Base-by-base conservation (phyloP, 306 rosid genomes). In the Prinsepia uniflora region DNA sequence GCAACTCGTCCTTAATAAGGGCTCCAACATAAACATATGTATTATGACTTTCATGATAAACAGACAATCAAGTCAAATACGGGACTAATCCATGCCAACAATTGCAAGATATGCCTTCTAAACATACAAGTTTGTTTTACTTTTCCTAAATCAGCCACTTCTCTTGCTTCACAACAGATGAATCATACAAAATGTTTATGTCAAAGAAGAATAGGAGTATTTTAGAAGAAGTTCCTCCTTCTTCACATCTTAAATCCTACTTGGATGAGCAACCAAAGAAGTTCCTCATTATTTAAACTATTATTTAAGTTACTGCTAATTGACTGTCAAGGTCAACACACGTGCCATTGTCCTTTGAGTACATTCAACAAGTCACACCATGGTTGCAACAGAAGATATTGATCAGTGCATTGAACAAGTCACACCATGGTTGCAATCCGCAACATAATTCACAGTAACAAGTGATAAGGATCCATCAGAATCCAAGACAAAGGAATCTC, bases 381-480 rank as follows among this genome's bases (percentile, higher is more conserved):
- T n/a, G n/a, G n/a, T n/a, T n/a, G n/a, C n/a, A n/a, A n/a, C n/a
- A n/a, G n/a, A n/a, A 66, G 71, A 46, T 20, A 36, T 14, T 6
- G 47, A 62, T 64, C 64, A 55, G 47, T 24, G 18, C 53, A 34
- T 43, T 65, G n/a, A 17, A 67, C 20, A 75, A 45, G 49, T 57
- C 76, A 70, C 46, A 49, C 24, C 80, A 70, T 36, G 45, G 66
- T 40, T 62, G 62, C 46, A 46, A 63, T 42, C 45, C 13, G 6
- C 50, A 20, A 45, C 30, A 52, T 20, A 63, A 18, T 65, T 53
- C 54, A 65, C 15, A 77, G 45, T 62, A 70, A 30, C n/a, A n/a
- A n/a, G n/a, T n/a, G n/a, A n/a, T n/a, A n/a, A n/a, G n/a, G n/a
- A n/a, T n/a, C n/a, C n/a, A n/a, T n/a, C n/a, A n/a, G n/a, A n/a